A percentile compares a stretch with the other conserved stretches of the same genome.
Evolutionary conservation across 75 land plant species (phyloP).

Genomic region (Pseudotsuga menziesii): DNA sequence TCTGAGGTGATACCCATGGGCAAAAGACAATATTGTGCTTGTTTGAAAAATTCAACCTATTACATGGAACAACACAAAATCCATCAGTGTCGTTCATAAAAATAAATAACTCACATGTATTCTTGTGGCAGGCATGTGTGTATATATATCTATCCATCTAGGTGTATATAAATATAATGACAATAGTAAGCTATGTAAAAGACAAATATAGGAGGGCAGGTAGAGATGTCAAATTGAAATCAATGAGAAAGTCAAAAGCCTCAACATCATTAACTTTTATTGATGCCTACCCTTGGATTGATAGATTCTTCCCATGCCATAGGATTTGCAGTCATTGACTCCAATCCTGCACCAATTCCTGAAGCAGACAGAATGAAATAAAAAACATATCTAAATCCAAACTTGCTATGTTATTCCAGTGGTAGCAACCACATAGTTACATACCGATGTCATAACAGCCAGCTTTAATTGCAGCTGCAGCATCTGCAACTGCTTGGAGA

Average conservation of each 20-base stretch:
- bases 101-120: too few relatives aligned
- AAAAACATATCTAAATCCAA: too few relatives aligned
- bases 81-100: too few relatives aligned
- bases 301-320: conserved; percentile 70
- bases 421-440: not conserved
- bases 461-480: conserved; percentile 73
- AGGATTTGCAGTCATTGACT: conserved; percentile 74
- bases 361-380: not conserved
- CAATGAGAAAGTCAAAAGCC: not conserved
- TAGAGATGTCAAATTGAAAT: not conserved
- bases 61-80: not conserved
- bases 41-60: conserved; percentile 48
- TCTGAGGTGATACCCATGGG: conserved; percentile 97
- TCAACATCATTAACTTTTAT: conserved; percentile 1
- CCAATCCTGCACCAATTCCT: conserved; percentile 95
- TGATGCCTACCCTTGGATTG: conserved; percentile 60
- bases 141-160: too few relatives aligned
- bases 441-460: conserved; percentile 90
- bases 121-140: too few relatives aligned
- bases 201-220: too few relatives aligned
- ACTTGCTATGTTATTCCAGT: too few relatives aligned
- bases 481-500: conserved; percentile 89
- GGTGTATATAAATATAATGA: not conserved
- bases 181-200: not conserved
- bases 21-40: conserved; percentile 87